Percentiles rank a stretch among this genome's conserved stretches.
phyloP scores from a whole-genome alignment of 768 basidiomycete genomes.

The Rhodosporidiobolus sp. region DNA sequence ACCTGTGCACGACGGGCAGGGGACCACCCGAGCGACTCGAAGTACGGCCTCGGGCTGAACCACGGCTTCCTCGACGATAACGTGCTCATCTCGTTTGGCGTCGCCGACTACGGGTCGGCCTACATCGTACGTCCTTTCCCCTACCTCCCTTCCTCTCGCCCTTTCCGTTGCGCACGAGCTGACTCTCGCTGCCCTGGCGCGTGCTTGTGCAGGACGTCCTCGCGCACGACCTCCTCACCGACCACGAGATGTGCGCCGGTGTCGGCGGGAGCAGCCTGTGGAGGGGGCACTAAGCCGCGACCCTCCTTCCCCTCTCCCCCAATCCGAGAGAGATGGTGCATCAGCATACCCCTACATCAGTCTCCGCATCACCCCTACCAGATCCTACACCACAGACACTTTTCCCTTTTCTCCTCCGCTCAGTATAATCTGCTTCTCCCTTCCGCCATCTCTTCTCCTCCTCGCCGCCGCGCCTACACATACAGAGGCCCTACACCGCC shows the following conservation, averaged over 20 bases:
- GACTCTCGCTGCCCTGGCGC: no score
- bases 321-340: no score
- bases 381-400: no score
- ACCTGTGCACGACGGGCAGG: neutral
- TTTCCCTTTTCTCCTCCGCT: no score
- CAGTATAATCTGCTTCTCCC: no score
- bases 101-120: constrained; percentile 20
- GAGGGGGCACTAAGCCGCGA: no score
- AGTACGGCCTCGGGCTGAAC: constrained; percentile 17
- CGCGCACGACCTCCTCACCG: constrained; percentile 20
- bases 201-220: no score
- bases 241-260: constrained; percentile 16
- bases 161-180: neutral
- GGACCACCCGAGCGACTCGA: constrained; percentile 13
- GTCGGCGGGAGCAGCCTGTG: neutral
- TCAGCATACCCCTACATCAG: neutral
- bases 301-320: neutral
- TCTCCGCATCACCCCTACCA: neutral
- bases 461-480: no score
- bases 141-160: neutral
- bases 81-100: constrained; percentile 28
- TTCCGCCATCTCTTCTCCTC: no score
- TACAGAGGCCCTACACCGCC: no score
- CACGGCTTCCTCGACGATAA: constrained; percentile 34
- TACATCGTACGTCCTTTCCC: constrained; percentile 7